A percentile compares a stretch with the other conserved stretches of the same genome.
These are phyloP conservation scores for Mycena pura DNA, from an alignment of 768 basidiomycete genomes.

Conservation along the genomic window DNA sequence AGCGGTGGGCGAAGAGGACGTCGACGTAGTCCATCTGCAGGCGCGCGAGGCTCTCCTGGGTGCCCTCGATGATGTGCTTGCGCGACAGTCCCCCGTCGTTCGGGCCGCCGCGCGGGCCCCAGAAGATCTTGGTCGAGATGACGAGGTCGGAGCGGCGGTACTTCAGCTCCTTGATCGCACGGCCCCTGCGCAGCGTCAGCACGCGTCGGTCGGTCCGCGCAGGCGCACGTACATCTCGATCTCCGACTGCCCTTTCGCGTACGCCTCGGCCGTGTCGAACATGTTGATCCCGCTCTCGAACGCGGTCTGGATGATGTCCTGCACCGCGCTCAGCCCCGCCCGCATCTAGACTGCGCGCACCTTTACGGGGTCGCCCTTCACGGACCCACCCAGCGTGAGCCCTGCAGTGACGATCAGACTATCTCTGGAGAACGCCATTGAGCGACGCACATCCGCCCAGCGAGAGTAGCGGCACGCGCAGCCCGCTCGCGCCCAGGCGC, in stretches of 20 bases:
- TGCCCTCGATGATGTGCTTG: conserved; percentile 81
- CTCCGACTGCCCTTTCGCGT: conserved; percentile 73
- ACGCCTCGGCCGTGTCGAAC: conserved; percentile 75
- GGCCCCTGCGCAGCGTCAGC: too few species aligned
- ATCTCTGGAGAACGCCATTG: neutral
- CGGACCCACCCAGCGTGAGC: conserved; percentile 26
- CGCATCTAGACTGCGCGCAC: too few species aligned
- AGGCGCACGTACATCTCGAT: conserved; percentile 73
- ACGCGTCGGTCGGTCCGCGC: too few species aligned
- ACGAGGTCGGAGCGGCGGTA: conserved; percentile 71
- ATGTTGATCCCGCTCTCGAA: conserved; percentile 81
- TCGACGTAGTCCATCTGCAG: conserved; percentile 80
- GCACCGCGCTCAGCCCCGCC: too few species aligned
- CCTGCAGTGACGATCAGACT: neutral
- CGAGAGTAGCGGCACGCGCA: conserved; percentile 64
- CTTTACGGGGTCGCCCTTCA: conserved; percentile 25
- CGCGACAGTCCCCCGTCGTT: conserved; percentile 63
- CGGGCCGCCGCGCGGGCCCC: conserved; percentile 66
- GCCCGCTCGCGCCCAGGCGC: conserved; percentile 56
- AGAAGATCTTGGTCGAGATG: conserved; percentile 82
- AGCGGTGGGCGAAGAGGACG: conserved; percentile 74
- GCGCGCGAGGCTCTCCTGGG: conserved; percentile 67
- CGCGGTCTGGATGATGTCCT: conserved; percentile 81
- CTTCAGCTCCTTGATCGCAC: conserved; percentile 76
- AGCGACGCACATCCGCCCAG: conserved; percentile 60